Percentiles rank a stretch among this genome's conserved stretches.
Conservation (phyloP, 139 green algal genomes). For the Eudorina sp. region DNA sequence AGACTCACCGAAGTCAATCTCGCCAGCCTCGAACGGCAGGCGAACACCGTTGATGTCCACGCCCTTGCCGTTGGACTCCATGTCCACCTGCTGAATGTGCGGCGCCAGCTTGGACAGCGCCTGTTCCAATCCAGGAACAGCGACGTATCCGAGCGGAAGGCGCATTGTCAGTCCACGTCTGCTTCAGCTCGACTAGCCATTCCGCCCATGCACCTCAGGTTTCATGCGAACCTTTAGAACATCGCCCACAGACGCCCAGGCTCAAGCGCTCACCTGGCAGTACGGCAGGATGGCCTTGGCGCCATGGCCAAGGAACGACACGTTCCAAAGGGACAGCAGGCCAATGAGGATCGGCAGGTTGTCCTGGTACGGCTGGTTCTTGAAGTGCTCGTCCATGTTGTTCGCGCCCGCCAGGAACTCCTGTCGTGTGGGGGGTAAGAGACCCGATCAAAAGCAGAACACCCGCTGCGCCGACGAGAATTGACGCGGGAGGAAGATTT, state of each 20-base stretch:
- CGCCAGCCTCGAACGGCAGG: constrained; percentile 89
- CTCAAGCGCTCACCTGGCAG: constrained; percentile 78
- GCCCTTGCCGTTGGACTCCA: constrained; percentile 99
- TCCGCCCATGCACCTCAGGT: too few relatives aligned
- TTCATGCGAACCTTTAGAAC: too few relatives aligned
- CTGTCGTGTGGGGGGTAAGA: too few relatives aligned
- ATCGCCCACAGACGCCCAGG: too few relatives aligned
- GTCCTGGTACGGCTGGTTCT: constrained; percentile 81
- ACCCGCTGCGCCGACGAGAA: too few relatives aligned
- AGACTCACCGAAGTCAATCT: constrained; percentile 96
- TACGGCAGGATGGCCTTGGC: constrained; percentile 98
- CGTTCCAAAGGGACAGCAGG: constrained; percentile 97
- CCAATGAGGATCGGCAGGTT: constrained; percentile 98
- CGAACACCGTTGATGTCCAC: constrained; percentile 91
- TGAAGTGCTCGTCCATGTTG: constrained; percentile 95
- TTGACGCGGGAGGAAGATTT: too few relatives aligned
- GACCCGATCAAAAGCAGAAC: too few relatives aligned
- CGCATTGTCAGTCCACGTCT: too few relatives aligned
- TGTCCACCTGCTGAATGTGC: constrained; percentile 97
- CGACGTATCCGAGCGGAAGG: too few relatives aligned
- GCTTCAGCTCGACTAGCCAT: too few relatives aligned
- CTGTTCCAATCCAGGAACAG: too few relatives aligned
- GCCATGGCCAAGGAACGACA: constrained; percentile 94
- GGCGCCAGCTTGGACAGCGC: constrained; percentile 96
- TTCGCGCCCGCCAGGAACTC: constrained; percentile 92